A percentile compares a stretch with the other conserved stretches of the same genome.
These are phyloP conservation scores for Halophytophthora batemanensis DNA, from an alignment of 352 stramenopile species.

Conservation along the genomic window DNA sequence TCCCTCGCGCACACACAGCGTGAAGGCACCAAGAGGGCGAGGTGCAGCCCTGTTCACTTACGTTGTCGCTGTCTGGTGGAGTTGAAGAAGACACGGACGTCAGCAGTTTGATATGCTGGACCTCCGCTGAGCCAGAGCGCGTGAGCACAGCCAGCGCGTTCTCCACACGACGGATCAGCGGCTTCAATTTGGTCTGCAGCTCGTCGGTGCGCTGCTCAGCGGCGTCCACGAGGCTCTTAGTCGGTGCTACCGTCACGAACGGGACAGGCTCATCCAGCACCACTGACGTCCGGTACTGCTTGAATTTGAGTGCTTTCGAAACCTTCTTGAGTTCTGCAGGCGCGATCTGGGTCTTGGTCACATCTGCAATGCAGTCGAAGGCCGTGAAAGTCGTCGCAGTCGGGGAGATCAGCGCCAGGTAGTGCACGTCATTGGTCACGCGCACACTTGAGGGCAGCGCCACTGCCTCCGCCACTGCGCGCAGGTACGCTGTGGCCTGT, in stretches of 20 bases:
- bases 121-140: constrained; percentile 12
- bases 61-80: constrained; percentile 17
- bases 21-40: too few species aligned
- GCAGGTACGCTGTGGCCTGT: constrained; percentile 49
- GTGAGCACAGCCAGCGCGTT: constrained; percentile 31
- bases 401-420: constrained; percentile 39
- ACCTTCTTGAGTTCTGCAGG: constrained; percentile 22
- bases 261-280: constrained; percentile 42
- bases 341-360: constrained; percentile 30
- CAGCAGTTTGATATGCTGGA: constrained; percentile 44
- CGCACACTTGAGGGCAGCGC: constrained; percentile 13
- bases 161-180: constrained; percentile 40
- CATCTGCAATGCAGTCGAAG: constrained; percentile 36
- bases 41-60: constrained; percentile 10
- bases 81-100: constrained; percentile 11
- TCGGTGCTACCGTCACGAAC: constrained; percentile 24
- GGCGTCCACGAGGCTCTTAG: constrained; percentile 12
- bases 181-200: constrained; percentile 44
- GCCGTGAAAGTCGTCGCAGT: constrained; percentile 15
- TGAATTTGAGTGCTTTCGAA: constrained; percentile 18
- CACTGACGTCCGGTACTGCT: constrained; percentile 39
- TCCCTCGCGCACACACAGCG: too few species aligned
- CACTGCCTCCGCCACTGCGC: constrained; percentile 40
- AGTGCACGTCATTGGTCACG: constrained; percentile 27
- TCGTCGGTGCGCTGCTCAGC: constrained; percentile 41